phyloP scores from a whole-genome alignment of 805 yeast genomes.

The Yamadazyma laniorum region DNA sequence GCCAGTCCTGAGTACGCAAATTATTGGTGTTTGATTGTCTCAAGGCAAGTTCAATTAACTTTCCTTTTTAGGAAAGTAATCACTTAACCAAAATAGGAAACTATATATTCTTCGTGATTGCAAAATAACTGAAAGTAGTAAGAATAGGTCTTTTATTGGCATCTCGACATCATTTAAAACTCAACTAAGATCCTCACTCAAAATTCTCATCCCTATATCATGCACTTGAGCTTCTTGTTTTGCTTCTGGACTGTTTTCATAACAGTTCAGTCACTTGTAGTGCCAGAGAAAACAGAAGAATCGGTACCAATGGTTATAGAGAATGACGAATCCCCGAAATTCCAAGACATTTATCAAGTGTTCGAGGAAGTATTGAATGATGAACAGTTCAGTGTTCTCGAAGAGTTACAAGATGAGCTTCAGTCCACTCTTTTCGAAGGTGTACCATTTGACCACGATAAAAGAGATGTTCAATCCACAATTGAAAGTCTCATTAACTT shows the following conservation, averaged over 20 bases:
- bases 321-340: background rate
- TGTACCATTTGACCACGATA: background rate
- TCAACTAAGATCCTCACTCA: background rate
- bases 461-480: slow-evolving; percentile 23
- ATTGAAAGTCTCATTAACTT: slow-evolving; percentile 22
- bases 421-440: background rate
- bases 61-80: slow-evolving; percentile 8
- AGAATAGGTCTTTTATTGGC: background rate
- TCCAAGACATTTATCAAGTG: background rate
- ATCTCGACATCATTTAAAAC: background rate
- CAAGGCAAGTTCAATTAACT: slow-evolving; percentile 2
- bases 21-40: no score
- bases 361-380: slow-evolving; percentile 8
- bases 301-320: background rate
- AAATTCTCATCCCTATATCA: background rate
- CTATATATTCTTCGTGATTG: slow-evolving; percentile 1
- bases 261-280: slow-evolving; percentile 2
- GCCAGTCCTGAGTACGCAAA: no score
- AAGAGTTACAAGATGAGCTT: slow-evolving; percentile 13
- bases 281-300: background rate
- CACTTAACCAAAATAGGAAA: slow-evolving; percentile 8
- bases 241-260: slow-evolving; percentile 3
- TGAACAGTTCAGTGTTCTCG: slow-evolving; percentile 10
- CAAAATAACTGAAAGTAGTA: slow-evolving; percentile 7
- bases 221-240: background rate